Conservation (phyloP, 805 yeast genomes). For the Schwanniomyces yamadae region DNA sequence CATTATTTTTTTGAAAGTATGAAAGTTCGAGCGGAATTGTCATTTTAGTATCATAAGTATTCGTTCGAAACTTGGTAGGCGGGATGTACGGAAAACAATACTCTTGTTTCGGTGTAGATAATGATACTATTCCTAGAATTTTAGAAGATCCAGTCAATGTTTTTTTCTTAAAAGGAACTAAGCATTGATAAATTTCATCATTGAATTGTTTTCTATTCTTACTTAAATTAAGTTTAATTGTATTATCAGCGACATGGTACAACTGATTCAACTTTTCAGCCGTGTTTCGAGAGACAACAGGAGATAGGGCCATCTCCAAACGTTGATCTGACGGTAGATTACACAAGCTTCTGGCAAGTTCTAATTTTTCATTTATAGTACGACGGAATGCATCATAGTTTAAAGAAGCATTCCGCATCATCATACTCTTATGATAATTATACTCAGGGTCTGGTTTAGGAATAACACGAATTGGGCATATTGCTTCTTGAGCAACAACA, state of each 20-base stretch:
- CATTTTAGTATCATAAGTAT: constrained; percentile 15
- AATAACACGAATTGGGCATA: constrained; percentile 33
- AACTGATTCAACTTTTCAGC: constrained; percentile 30
- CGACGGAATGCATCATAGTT: constrained; percentile 36
- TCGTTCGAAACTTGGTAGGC: constrained; percentile 26
- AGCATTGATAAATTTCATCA: constrained; percentile 28
- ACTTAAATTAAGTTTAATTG: constrained; percentile 15
- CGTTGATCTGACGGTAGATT: constrained; percentile 11
- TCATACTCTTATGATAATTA: constrained; percentile 10
- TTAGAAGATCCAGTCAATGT: constrained; percentile 31
- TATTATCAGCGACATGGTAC: constrained; percentile 23
- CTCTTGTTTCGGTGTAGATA: constrained; percentile 33
- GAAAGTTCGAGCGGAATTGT: constrained; percentile 33
- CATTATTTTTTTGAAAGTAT: constrained; percentile 17
- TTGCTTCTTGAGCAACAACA: constrained; percentile 35
- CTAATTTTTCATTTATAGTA: constrained; percentile 27
- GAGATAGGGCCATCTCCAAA: constrained; percentile 12
- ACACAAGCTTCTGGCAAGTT: constrained; percentile 18
- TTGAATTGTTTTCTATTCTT: constrained; percentile 17
- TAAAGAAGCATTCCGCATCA: constrained; percentile 19
- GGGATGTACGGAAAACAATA: constrained; percentile 31
- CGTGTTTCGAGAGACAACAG: constrained; percentile 19
- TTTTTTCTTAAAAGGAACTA: constrained; percentile 33
- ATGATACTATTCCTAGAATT: constrained; percentile 29
- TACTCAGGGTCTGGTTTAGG: constrained; percentile 27